Evolutionary conservation across 2,329 filamentous ascomycete species (phyloP).

Genomic region (Pochonia chlamydosporia): DNA sequence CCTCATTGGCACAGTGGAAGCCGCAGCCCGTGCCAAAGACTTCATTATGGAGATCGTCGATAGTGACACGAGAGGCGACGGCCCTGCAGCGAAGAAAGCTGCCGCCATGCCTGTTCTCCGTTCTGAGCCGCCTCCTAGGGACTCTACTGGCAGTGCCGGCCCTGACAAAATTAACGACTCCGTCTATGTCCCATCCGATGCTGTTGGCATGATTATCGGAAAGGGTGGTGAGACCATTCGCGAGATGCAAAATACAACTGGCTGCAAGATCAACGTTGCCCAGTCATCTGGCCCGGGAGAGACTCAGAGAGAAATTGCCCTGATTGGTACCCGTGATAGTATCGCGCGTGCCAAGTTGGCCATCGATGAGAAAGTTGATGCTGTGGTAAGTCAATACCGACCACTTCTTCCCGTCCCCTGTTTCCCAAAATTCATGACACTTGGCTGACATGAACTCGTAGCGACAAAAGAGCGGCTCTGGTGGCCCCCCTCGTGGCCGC

Average conservation of each 20-base stretch:
- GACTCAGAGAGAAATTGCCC: conserved; percentile 76
- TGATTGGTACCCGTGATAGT: conserved; percentile 71
- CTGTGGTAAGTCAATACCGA: conserved; percentile 64
- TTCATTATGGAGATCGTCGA: conserved; percentile 92
- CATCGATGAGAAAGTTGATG: conserved; percentile 88
- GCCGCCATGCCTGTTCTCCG: conserved; percentile 18
- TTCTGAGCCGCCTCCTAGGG: conserved; percentile 24
- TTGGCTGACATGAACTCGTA: conserved; percentile 17
- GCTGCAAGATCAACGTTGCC: conserved; percentile 93
- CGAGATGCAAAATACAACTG: conserved; percentile 81
- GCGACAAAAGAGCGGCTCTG: conserved; percentile 48
- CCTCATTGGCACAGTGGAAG: conserved; percentile 71
- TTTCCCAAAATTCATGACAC: not conserved
- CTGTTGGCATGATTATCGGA: conserved; percentile 94
- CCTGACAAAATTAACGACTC: conserved; percentile 73
- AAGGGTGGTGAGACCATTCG: conserved; percentile 93
- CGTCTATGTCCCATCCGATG: conserved; percentile 81
- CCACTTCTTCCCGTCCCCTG: not conserved
- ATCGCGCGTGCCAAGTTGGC: conserved; percentile 77
- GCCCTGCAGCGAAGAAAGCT: conserved; percentile 25
- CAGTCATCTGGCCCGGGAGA: conserved; percentile 73
- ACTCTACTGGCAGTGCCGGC: conserved; percentile 24
- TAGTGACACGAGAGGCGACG: conserved; percentile 67
- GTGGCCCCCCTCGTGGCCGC: conserved; percentile 34
- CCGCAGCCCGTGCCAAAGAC: conserved; percentile 74